These are phyloP conservation scores for Colletotrichum eremochloae DNA, from an alignment of 2,329 filamentous ascomycete species.

Conservation along the genomic window DNA sequence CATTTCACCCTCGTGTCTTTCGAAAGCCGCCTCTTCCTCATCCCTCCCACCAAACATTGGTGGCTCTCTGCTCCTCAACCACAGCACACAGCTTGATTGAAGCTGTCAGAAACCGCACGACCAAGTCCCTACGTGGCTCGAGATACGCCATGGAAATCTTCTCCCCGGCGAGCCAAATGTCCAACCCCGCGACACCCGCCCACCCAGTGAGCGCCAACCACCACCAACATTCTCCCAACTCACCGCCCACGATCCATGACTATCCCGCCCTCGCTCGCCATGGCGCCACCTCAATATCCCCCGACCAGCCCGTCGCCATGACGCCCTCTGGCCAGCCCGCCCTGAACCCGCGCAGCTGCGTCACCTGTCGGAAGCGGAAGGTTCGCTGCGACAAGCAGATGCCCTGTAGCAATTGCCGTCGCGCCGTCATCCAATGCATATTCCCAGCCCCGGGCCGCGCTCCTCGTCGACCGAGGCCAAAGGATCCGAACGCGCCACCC, in stretches of 20 bases:
- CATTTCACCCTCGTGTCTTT: slow-evolving; percentile 8
- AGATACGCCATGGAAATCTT: slow-evolving; percentile 20
- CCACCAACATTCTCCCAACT: slow-evolving; percentile 37
- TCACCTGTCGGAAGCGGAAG: slow-evolving; percentile 69
- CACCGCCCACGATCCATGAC: slow-evolving; percentile 31
- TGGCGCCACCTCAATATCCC: slow-evolving; percentile 39
- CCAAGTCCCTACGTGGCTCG: background rate
- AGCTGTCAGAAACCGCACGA: background rate
- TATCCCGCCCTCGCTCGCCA: slow-evolving; percentile 35
- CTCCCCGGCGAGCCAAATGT: slow-evolving; percentile 34
- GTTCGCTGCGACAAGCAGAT: slow-evolving; percentile 85
- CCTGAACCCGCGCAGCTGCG: slow-evolving; percentile 63
- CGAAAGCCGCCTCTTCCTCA: slow-evolving; percentile 15
- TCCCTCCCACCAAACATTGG: slow-evolving; percentile 15
- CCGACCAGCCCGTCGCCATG: slow-evolving; percentile 41
- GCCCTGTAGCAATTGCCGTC: slow-evolving; percentile 81
- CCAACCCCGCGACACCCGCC: slow-evolving; percentile 33
- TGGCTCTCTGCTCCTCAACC: slow-evolving; percentile 5
- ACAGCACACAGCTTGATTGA: background rate
- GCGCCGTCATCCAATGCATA: slow-evolving; percentile 78
- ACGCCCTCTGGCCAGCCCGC: slow-evolving; percentile 47
- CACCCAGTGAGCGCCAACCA: slow-evolving; percentile 21
- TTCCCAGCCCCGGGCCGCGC: slow-evolving; percentile 82
- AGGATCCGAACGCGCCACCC: slow-evolving; percentile 73
- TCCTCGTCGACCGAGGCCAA: slow-evolving; percentile 74